Evolutionary conservation across 306 rosid genomes (phyloP), one percentile per base, ranked within the genome.

Genomic region (Cyclanthera cordifolia): DNA sequence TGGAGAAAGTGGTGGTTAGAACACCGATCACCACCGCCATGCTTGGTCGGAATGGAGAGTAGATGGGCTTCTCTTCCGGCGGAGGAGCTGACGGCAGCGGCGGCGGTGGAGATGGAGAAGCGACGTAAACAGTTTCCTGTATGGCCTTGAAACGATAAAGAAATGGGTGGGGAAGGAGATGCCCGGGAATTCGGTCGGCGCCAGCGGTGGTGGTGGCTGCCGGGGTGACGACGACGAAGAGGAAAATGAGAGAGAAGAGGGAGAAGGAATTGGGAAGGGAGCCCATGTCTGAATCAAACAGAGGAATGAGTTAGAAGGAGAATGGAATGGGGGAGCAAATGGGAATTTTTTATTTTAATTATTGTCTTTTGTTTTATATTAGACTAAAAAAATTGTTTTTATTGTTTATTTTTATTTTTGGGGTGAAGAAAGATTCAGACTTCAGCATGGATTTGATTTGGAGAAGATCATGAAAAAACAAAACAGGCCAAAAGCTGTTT

Each of bases 1-100:
- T 27, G 52, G 96, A 86, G 46, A 93, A 83, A 6, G 84, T 17
- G 19, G 89, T 72, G 48, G 91, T 79, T 6, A 90, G 12, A 11
- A 79, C 80, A 6, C 83, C 85, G 2, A 86, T 79, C 0, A 89
- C 24, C 10, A 89, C 81, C 0, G 82, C 72, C 3, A 88, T 72
- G 76, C 86, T 78, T 0, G 99, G 99, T 45, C 75, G 72, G 69
- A 93, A 81, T 0, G 87, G 25, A 3, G 80, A 39, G 56, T 24
- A 32, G 0, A 43, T 47, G 11, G 52, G 19, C 1, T 6, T 14
- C 24, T 11, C 63, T 9, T 13, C 60, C 21, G 54, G 63, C 0
- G 72, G 51, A 13, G 48, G 41, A 13, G 51, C 37, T 13, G 78
- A 10, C 24, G 52, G 17, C 4, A 25, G 74, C n/a, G 58, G 77